Conservation (phyloP, 495 filamentous ascomycete genomes). For the Clavariopsis aquatica region DNA sequence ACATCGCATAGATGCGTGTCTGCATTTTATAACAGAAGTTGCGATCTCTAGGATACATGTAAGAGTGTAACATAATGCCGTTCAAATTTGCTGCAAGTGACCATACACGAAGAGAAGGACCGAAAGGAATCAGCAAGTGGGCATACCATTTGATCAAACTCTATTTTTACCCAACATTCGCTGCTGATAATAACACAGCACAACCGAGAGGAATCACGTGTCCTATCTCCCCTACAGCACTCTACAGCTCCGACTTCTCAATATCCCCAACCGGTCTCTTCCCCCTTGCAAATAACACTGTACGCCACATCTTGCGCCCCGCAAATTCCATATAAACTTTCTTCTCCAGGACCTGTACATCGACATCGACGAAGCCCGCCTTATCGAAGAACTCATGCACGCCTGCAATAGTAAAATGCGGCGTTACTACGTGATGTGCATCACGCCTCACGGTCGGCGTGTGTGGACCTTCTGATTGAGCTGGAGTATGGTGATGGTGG, state of each 20-base stretch:
- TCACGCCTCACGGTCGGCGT: not conserved
- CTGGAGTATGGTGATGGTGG: constrained; percentile 1
- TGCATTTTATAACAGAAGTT: too few species aligned
- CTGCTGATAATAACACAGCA: too few species aligned
- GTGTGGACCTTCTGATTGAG: not conserved
- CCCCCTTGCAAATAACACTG: constrained; percentile 32
- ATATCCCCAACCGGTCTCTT: constrained; percentile 24
- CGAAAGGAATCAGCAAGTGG: too few species aligned
- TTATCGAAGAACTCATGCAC: constrained; percentile 29
- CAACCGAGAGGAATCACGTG: too few species aligned
- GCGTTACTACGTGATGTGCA: constrained; percentile 12
- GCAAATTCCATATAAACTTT: constrained; percentile 34
- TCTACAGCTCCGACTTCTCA: constrained; percentile 25
- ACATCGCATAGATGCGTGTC: too few species aligned
- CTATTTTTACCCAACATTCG: too few species aligned
- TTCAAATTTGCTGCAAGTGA: too few species aligned
- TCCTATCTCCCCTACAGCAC: not conserved
- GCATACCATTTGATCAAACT: too few species aligned
- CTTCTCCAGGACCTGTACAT: constrained; percentile 18
- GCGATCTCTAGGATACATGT: too few species aligned
- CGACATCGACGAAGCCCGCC: constrained; percentile 35
- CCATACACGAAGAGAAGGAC: too few species aligned
- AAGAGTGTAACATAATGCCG: too few species aligned
- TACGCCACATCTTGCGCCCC: constrained; percentile 27
- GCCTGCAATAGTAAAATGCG: constrained; percentile 18